These are phyloP conservation scores for Melampsora medusae DNA, from an alignment of 1,284 basidiomycete genomes.

Conservation along the genomic window DNA sequence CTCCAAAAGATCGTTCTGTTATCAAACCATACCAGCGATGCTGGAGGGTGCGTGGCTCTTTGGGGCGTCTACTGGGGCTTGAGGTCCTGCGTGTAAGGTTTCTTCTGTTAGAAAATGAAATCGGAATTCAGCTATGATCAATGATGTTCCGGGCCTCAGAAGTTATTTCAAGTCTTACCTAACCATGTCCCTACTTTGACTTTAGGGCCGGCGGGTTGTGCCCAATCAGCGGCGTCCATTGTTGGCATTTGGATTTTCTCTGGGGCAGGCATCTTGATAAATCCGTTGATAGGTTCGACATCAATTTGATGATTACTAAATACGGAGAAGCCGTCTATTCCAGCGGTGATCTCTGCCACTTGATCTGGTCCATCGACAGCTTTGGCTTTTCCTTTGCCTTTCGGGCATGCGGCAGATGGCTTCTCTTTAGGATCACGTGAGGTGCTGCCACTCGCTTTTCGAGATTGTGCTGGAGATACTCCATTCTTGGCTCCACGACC, in stretches of 20 bases:
- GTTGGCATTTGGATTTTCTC: background rate
- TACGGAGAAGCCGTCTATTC: slow-evolving; percentile 37
- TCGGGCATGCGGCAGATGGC: background rate
- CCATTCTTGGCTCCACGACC: background rate
- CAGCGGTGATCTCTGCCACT: slow-evolving; percentile 38
- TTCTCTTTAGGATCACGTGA: slow-evolving; percentile 15
- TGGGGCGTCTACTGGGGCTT: slow-evolving; percentile 37
- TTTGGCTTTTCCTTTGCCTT: slow-evolving; percentile 27
- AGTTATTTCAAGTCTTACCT: slow-evolving; percentile 17
- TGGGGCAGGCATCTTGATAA: background rate
- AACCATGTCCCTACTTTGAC: slow-evolving; percentile 37
- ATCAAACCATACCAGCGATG: slow-evolving; percentile 1
- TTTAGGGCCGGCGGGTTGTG: slow-evolving; percentile 16
- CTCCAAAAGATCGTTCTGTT: background rate
- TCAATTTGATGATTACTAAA: slow-evolving; percentile 42
- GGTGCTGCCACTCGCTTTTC: slow-evolving; percentile 13
- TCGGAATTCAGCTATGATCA: background rate
- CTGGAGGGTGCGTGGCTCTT: slow-evolving; percentile 29
- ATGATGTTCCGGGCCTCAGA: background rate
- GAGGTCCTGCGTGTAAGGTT: slow-evolving; percentile 21
- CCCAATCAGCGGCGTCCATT: slow-evolving; percentile 38
- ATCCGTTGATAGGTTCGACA: background rate
- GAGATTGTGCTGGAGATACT: background rate
- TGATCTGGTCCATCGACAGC: slow-evolving; percentile 23
- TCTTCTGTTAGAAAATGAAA: background rate